Percentiles rank a stretch among this genome's conserved stretches.
These are phyloP conservation scores for Petunia secreta DNA, from an alignment of 257 asterid species.

Conservation along the genomic window DNA sequence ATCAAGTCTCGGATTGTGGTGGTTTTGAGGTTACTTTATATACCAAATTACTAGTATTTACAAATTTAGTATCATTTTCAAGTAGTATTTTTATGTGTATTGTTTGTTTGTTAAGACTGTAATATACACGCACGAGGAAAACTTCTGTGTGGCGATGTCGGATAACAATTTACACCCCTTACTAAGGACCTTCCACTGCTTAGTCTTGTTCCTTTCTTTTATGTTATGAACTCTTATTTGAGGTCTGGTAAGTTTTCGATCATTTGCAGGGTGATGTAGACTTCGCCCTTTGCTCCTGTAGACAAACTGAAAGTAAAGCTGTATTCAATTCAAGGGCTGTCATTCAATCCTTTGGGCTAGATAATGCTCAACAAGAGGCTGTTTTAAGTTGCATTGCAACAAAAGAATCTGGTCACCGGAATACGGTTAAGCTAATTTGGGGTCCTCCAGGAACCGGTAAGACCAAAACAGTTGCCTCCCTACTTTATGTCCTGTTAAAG, in stretches of 20 bases:
- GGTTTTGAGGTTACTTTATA: neutral
- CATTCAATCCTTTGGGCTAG: slow-evolving; percentile 35
- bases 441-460: slow-evolving; percentile 65
- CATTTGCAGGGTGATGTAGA: slow-evolving; percentile 34
- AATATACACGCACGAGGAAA: no score
- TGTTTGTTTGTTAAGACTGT: no score
- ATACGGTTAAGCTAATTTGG: slow-evolving; percentile 46
- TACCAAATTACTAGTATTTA: no score
- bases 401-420: slow-evolving; percentile 37
- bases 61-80: neutral
- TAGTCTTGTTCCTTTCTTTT: neutral
- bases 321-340: slow-evolving; percentile 12
- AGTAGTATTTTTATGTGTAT: no score
- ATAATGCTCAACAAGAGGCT: slow-evolving; percentile 45
- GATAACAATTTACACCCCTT: no score
- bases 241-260: neutral
- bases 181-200: no score
- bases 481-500: slow-evolving; percentile 34
- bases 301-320: neutral
- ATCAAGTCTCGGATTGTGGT: neutral
- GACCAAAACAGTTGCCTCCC: slow-evolving; percentile 47
- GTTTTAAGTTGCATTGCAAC: slow-evolving; percentile 39
- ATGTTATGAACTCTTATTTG: neutral
- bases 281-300: slow-evolving; percentile 35
- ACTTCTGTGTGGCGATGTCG: no score